These are phyloP conservation scores for Rutidosis leptorrhynchoides DNA, from an alignment of 129 eudicot genomes.

Conservation along the genomic window DNA sequence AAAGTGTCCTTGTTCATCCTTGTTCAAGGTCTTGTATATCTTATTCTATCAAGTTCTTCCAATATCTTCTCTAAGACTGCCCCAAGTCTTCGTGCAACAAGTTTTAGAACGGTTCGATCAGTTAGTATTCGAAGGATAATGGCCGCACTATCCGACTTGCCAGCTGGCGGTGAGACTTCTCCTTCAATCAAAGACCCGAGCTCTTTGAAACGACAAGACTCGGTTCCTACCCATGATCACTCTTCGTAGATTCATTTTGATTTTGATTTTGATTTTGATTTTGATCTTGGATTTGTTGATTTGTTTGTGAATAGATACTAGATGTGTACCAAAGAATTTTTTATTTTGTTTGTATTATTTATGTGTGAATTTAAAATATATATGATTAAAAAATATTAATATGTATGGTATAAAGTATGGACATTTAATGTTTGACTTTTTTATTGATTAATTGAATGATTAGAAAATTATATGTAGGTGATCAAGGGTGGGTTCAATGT, in stretches of 20 bases:
- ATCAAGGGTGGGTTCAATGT: neutral
- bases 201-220: conserved; percentile 32
- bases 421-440: conserved; percentile 21
- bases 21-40: conserved; percentile 60
- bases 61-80: conserved; percentile 52
- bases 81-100: conserved; percentile 42
- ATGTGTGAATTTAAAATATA: neutral
- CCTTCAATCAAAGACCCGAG: conserved; percentile 35
- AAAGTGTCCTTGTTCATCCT: conserved; percentile 50
- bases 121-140: conserved; percentile 57
- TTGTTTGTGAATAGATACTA: conserved; percentile 27
- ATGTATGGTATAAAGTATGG: conserved; percentile 8
- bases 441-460: conserved; percentile 3
- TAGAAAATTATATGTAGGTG: conserved; percentile 6
- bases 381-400: neutral
- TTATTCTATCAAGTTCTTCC: conserved; percentile 60
- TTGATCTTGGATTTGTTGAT: conserved; percentile 17
- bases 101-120: conserved; percentile 47
- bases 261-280: neutral
- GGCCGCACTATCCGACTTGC: conserved; percentile 56
- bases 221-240: conserved; percentile 20
- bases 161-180: conserved; percentile 45
- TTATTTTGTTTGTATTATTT: neutral
- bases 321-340: conserved; percentile 10
- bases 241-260: conserved; percentile 17